Conservation (phyloP, 2,329 filamentous ascomycete genomes). For the Clonostachys byssicola region DNA sequence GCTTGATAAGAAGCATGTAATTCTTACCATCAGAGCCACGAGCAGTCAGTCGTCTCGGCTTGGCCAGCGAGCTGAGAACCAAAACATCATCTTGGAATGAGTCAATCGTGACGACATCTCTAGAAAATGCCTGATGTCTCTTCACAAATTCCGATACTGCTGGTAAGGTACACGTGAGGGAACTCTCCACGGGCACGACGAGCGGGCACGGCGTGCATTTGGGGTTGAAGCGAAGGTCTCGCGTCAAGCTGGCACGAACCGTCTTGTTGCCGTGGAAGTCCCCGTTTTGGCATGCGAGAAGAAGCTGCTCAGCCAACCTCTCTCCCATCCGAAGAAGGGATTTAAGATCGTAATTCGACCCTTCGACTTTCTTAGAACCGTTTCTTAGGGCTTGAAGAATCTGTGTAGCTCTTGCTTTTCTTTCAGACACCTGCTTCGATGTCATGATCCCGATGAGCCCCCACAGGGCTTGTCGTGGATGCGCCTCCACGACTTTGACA, state of each 20-base stretch:
- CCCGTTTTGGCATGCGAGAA: conserved; percentile 75
- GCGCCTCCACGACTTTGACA: conserved; percentile 76
- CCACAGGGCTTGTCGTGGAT: conserved; percentile 92
- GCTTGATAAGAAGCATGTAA: conserved; percentile 93
- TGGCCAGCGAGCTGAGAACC: conserved; percentile 86
- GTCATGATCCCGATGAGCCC: conserved; percentile 83
- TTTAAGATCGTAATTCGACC: conserved; percentile 56
- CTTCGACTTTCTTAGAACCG: conserved; percentile 46
- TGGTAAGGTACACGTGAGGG: conserved; percentile 78
- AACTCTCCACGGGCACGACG: conserved; percentile 84
- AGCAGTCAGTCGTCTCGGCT: conserved; percentile 84
- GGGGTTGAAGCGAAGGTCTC: conserved; percentile 79
- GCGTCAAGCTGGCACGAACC: conserved; percentile 67
- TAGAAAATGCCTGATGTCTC: conserved; percentile 82
- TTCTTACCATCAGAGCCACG: conserved; percentile 82
- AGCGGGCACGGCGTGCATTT: conserved; percentile 78
- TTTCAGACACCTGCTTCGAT: conserved; percentile 65
- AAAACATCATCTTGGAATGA: conserved; percentile 83
- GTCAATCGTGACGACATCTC: conserved; percentile 79
- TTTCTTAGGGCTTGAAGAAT: conserved; percentile 46
- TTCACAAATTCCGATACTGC: conserved; percentile 65
- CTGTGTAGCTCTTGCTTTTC: conserved; percentile 48
- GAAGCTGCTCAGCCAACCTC: conserved; percentile 75
- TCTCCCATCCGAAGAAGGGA: conserved; percentile 73
- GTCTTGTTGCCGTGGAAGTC: conserved; percentile 65